phyloP scores from a whole-genome alignment of 2,329 filamentous ascomycete genomes.

The Aspergillus pseudonomiae region DNA sequence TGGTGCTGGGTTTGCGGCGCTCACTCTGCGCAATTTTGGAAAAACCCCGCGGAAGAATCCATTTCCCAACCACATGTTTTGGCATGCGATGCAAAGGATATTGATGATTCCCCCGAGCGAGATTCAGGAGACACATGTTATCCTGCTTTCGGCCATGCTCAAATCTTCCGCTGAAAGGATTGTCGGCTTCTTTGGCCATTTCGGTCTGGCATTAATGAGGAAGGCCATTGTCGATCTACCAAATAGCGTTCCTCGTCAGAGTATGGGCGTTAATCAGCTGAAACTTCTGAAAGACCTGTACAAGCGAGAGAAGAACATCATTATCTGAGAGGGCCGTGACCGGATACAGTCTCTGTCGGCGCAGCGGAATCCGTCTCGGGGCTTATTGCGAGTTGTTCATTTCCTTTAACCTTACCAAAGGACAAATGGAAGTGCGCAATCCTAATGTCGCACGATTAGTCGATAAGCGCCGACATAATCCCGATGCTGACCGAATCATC shows the following conservation, averaged over 20 bases:
- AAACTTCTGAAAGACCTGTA: constrained; percentile 43
- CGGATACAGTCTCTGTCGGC: background rate
- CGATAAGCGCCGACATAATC: background rate
- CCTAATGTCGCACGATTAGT: background rate
- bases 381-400: background rate
- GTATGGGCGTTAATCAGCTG: constrained; percentile 42
- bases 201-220: constrained; percentile 71
- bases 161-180: constrained; percentile 75
- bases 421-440: background rate
- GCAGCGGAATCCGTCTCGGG: background rate
- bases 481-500: background rate
- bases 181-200: constrained; percentile 77
- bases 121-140: constrained; percentile 72
- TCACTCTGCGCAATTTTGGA: constrained; percentile 81
- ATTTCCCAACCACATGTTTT: constrained; percentile 79
- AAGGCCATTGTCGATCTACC: constrained; percentile 77
- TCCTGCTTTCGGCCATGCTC: constrained; percentile 72
- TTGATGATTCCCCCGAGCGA: constrained; percentile 71
- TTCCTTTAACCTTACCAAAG: background rate
- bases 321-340: constrained; percentile 29
- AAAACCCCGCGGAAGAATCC: constrained; percentile 70
- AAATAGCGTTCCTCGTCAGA: constrained; percentile 34
- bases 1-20: constrained; percentile 78
- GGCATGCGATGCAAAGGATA: constrained; percentile 75
- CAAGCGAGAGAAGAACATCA: constrained; percentile 39